These are phyloP conservation scores for Enteropsectra breve DNA, from an alignment of 371 early-diverging fungal genomes.

Conservation along the genomic window DNA sequence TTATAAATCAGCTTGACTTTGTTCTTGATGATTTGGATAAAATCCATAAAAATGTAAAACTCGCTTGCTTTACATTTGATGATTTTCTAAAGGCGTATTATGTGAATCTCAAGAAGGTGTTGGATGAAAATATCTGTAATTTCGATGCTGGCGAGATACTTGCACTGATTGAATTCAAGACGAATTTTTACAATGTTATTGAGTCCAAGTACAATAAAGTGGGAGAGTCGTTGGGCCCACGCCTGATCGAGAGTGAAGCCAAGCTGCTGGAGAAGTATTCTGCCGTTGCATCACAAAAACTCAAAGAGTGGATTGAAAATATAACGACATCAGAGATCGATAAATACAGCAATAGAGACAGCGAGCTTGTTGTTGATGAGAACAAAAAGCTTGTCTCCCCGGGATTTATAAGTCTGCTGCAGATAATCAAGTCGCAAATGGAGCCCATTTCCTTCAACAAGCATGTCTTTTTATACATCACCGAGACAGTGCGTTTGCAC, in stretches of 20 bases:
- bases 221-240: conserved; percentile 31
- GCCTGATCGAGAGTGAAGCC: conserved; percentile 46
- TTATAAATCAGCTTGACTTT: conserved; percentile 37
- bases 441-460: conserved; percentile 59
- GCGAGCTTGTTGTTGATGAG: conserved; percentile 54
- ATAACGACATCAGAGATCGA: conserved; percentile 54
- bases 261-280: conserved; percentile 55
- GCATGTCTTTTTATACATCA: conserved; percentile 50
- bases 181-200: conserved; percentile 36
- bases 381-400: conserved; percentile 57
- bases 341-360: conserved; percentile 50
- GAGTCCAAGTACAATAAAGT: conserved; percentile 40
- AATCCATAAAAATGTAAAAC: conserved; percentile 23
- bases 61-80: conserved; percentile 42
- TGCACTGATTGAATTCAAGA: conserved; percentile 43
- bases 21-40: conserved; percentile 26
- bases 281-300: conserved; percentile 47
- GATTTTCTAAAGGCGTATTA: conserved; percentile 44
- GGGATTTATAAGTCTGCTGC: conserved; percentile 60
- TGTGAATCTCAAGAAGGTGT: conserved; percentile 24
- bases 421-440: conserved; percentile 59
- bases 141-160: conserved; percentile 54
- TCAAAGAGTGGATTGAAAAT: conserved; percentile 57
- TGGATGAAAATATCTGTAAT: conserved; percentile 24
- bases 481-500: conserved; percentile 40